Conservation (phyloP, 2,329 filamentous ascomycete species). For the Verticillium dahliae region DNA sequence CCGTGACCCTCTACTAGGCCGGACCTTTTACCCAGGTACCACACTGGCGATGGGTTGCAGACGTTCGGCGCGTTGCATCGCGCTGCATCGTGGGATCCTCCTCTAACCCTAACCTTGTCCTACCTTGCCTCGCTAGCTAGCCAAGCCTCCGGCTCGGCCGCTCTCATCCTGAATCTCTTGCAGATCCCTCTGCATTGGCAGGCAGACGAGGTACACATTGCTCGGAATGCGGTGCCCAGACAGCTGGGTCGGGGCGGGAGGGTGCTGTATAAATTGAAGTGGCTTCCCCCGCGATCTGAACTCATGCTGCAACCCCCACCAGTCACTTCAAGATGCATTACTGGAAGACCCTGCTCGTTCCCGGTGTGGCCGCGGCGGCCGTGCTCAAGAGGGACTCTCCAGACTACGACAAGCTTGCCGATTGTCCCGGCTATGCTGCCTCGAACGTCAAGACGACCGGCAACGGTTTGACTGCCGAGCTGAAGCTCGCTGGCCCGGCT, state of each 20-base stretch:
- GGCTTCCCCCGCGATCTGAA: neutral
- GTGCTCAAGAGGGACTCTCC: neutral
- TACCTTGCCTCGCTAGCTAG: no score
- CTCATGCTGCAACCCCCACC: neutral
- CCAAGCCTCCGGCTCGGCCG: no score
- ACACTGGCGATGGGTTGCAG: no score
- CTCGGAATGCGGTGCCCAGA: neutral
- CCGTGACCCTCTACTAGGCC: no score
- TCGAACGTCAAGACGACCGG: slow-evolving; percentile 47
- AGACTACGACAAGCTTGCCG: neutral
- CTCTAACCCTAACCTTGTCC: no score
- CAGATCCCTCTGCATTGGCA: no score
- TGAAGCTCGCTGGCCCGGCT: slow-evolving; percentile 15
- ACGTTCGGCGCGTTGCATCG: no score
- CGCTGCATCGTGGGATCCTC: no score
- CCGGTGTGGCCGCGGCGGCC: neutral
- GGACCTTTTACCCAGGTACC: no score
- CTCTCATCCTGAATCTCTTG: no score
- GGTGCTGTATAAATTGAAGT: neutral
- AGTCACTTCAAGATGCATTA: neutral
- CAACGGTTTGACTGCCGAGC: slow-evolving; percentile 45
- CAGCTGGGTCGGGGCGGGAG: neutral
- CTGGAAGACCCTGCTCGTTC: neutral
- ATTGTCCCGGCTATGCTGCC: slow-evolving; percentile 30
- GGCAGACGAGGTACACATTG: neutral